These are phyloP conservation scores for Lentinula lateritia DNA, from an alignment of 768 basidiomycete species.

Conservation along the genomic window DNA sequence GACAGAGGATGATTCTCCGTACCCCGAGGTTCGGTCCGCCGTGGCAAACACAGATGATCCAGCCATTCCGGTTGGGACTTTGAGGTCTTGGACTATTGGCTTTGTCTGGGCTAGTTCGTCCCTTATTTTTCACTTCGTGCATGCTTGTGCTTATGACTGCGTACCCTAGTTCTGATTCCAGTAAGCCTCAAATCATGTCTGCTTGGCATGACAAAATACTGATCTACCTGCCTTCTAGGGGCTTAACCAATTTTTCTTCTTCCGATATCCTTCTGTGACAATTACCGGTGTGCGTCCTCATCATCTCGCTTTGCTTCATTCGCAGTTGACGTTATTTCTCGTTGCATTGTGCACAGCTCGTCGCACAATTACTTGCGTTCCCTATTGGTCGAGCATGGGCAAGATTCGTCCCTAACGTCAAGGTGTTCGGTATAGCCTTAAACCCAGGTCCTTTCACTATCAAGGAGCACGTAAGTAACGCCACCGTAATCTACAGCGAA, in stretches of 20 bases:
- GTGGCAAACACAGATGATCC: conserved; percentile 54
- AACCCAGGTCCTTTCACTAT: conserved; percentile 72
- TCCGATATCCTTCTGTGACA: conserved; percentile 30
- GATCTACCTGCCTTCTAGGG: conserved; percentile 14
- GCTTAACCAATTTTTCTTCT: conserved; percentile 54
- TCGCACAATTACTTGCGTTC: conserved; percentile 66
- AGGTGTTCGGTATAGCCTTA: conserved; percentile 43
- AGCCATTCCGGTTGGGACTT: conserved; percentile 37
- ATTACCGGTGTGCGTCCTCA: conserved; percentile 1
- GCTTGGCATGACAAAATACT: neutral
- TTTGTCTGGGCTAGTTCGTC: conserved; percentile 33
- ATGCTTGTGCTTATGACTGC: neutral
- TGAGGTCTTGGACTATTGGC: conserved; percentile 54
- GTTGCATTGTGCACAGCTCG: conserved; percentile 30
- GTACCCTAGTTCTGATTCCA: conserved; percentile 28
- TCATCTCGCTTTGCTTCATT: neutral
- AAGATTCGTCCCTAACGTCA: conserved; percentile 43
- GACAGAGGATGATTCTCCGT: conserved; percentile 46
- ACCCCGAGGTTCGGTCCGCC: conserved; percentile 49
- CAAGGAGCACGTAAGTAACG: conserved; percentile 59
- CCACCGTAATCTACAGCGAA: conserved; percentile 9
- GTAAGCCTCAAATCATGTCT: neutral
- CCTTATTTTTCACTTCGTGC: neutral
- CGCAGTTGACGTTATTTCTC: neutral
- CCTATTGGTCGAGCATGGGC: conserved; percentile 62